Conservation (phyloP, 2,329 filamentous ascomycete species). For the Calonectria hongkongensis region DNA sequence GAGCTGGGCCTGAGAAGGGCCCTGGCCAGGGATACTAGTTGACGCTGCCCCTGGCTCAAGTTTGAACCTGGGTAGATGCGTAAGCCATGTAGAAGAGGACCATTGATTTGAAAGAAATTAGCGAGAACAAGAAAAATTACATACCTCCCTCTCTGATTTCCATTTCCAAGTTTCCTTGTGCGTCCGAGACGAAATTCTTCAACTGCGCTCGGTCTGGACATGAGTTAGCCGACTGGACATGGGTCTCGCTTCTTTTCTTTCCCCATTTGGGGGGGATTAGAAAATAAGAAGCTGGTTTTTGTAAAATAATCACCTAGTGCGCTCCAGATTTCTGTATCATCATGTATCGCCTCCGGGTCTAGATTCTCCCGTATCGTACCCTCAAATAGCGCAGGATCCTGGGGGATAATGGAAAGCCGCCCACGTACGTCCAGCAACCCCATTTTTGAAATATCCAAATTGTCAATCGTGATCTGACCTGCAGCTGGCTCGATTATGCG, state of each 20-base stretch:
- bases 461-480: conserved; percentile 80
- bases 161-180: conserved; percentile 4
- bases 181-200: neutral
- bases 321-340: conserved; percentile 73
- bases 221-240: neutral
- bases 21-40: conserved; percentile 19
- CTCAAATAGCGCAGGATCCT: conserved; percentile 80
- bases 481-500: conserved; percentile 79
- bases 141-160: conserved; percentile 27
- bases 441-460: conserved; percentile 80
- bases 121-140: neutral
- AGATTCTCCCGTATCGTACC: conserved; percentile 83
- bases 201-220: neutral
- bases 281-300: neutral
- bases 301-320: neutral
- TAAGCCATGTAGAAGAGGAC: too few relatives aligned
- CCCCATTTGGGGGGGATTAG: too few relatives aligned
- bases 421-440: conserved; percentile 78
- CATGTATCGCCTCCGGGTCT: conserved; percentile 81
- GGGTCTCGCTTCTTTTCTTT: neutral
- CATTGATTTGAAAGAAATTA: neutral
- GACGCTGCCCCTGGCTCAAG: conserved; percentile 19
- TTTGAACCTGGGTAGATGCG: neutral
- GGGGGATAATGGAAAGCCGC: conserved; percentile 83
- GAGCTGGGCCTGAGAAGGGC: conserved; percentile 18